phyloP scores from a whole-genome alignment of 352 stramenopile genomes.

The Pythium chondricola region DNA sequence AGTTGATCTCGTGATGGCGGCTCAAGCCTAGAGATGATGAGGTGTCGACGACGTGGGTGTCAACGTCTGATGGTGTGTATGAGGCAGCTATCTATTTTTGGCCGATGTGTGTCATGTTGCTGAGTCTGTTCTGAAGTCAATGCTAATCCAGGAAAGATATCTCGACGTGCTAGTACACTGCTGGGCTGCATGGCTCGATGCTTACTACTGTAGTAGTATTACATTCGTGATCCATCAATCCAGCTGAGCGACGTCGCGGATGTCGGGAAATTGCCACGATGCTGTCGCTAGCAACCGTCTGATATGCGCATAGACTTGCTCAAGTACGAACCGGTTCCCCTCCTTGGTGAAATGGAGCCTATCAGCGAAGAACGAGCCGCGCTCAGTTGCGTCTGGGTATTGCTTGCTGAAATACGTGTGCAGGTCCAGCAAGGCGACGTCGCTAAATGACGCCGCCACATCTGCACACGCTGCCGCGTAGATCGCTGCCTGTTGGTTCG shows the following conservation, averaged over 20 bases:
- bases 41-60: too few relatives aligned
- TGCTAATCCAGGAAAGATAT: too few relatives aligned
- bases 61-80: too few relatives aligned
- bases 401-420: not conserved
- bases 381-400: not conserved
- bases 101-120: too few relatives aligned
- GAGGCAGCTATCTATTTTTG: too few relatives aligned
- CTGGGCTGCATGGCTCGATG: too few relatives aligned
- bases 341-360: slow-evolving; percentile 4
- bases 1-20: too few relatives aligned
- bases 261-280: too few relatives aligned
- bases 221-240: not conserved
- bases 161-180: too few relatives aligned
- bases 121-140: too few relatives aligned
- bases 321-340: not conserved
- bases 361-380: not conserved
- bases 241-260: not conserved
- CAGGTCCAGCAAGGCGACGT: slow-evolving; percentile 1
- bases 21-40: too few relatives aligned
- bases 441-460: not conserved
- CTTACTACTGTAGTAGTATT: too few relatives aligned
- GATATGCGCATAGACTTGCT: not conserved
- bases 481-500: not conserved
- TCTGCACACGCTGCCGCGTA: slow-evolving; percentile 1
- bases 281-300: not conserved